A percentile compares a stretch with the other conserved stretches of the same genome.
Evolutionary conservation across 208 protist genomes (phyloP).

Genomic region (Zelonia costaricensis): DNA sequence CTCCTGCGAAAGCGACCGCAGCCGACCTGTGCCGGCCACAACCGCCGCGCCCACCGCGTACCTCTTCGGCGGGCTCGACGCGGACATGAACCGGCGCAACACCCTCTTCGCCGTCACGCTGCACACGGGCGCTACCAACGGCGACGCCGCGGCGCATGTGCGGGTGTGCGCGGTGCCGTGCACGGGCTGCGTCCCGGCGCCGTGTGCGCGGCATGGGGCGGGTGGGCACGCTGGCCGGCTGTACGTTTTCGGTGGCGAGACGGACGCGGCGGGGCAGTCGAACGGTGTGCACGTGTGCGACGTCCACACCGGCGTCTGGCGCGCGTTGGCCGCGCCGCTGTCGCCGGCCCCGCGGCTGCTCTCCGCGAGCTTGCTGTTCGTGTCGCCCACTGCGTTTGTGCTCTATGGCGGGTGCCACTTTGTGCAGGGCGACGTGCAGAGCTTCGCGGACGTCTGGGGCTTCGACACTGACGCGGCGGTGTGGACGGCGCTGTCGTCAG

Average conservation of each 20-base stretch:
- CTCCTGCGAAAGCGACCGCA: no score
- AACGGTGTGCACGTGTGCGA: conserved; percentile 48
- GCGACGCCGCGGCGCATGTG: conserved; percentile 1
- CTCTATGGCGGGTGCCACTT: conserved; percentile 75
- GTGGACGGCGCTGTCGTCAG: conserved; percentile 14
- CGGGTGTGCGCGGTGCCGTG: conserved; percentile 23
- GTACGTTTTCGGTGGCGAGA: conserved; percentile 71
- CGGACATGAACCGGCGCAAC: conserved; percentile 40
- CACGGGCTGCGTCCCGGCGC: conserved; percentile 40
- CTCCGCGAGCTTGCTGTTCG: conserved; percentile 44
- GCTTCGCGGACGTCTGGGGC: conserved; percentile 51
- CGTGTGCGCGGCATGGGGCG: conserved; percentile 55
- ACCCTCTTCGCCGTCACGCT: conserved; percentile 26
- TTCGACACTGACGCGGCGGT: conserved; percentile 32
- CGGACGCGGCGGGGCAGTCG: conserved; percentile 46
- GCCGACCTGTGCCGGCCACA: background rate
- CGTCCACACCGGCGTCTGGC: conserved; percentile 43
- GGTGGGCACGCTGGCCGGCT: conserved; percentile 31
- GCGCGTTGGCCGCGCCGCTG: conserved; percentile 3
- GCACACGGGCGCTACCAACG: conserved; percentile 1
- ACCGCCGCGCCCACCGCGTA: conserved; percentile 28
- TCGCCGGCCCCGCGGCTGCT: conserved; percentile 52
- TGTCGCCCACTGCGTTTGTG: conserved; percentile 32
- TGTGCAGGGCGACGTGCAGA: conserved; percentile 45
- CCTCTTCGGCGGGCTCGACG: conserved; percentile 78